phyloP scores from a whole-genome alignment of 179 eudicot species.

The Silene noctiflora region DNA sequence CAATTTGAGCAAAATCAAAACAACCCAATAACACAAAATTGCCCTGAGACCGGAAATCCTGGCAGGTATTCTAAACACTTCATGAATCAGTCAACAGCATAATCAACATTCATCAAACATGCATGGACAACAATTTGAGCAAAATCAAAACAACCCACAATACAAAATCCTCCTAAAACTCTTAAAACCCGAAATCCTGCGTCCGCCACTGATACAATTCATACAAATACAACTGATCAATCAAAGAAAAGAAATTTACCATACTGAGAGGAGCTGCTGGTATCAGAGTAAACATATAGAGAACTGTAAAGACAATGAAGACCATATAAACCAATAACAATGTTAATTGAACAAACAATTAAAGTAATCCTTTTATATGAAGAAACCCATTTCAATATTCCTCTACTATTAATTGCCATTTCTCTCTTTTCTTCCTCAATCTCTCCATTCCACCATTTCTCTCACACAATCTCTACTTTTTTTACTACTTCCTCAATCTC shows the following conservation, averaged over 20 bases:
- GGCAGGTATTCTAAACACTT: not conserved
- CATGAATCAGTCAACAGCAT: not conserved
- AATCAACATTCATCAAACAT: not conserved
- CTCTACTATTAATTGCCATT: conserved; percentile 44
- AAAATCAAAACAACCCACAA: not conserved
- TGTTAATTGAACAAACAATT: conserved; percentile 69
- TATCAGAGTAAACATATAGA: conserved; percentile 49
- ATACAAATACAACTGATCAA: not conserved
- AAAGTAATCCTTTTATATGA: conserved; percentile 73
- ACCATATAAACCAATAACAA: conserved; percentile 67
- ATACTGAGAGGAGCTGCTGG: conserved; percentile 27
- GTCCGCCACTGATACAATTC: too few species aligned
- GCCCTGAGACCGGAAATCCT: too few species aligned
- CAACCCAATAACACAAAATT: not conserved
- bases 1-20: not conserved
- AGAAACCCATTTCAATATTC: conserved; percentile 55
- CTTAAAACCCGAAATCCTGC: not conserved
- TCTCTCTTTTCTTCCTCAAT: conserved; percentile 43
- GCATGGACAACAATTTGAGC: not conserved
- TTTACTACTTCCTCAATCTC: not conserved
- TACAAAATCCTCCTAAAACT: not conserved
- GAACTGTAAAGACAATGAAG: conserved; percentile 65
- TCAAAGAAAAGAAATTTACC: conserved; percentile 29
- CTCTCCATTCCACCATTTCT: conserved; percentile 43
- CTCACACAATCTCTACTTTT: not conserved